Evolutionary conservation across 805 yeast species (phyloP), one percentile per base, ranked within the genome.

Genomic region (Lipomyces chichibuensis): DNA sequence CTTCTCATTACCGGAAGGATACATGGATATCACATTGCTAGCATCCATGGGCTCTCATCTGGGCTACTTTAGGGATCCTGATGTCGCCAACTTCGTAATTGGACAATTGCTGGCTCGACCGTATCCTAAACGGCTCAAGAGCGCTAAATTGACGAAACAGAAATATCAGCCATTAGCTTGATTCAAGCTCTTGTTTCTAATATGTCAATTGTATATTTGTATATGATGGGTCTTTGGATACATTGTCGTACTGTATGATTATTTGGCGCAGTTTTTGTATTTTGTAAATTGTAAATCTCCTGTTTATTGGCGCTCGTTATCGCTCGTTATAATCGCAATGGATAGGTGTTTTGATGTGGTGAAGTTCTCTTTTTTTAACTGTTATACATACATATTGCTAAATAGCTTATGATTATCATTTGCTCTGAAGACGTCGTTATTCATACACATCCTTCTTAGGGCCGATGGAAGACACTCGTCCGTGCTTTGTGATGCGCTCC

Each of bases 11-110:
- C 91, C 91, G 2, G 89, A 88, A 75, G 91, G 94, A 9, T 82
- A 88, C 27, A 84, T 92, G 73, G 97, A 92, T 73, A 84, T 92
- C 25, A 90, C 96, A 35, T 77, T 92, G 46, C 82, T 94, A 11
- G 85, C 92, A 2, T 95, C 97, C 0, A 81, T 94, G 11, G 85
- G 92, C 2, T 95, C 97, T 0, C 99, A 94, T 77, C 87, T 91
- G 14, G 87, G 91, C 58, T 94, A 94, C 76, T 88, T 94, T 75
- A 97, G 92, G 75, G 96, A 92, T 72, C 83, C 86, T 60, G 92
- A 92, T 73, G 87, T 94, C 49, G 92, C 96, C 0, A 89, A 88
- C 0, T 93, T 94, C 72, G 77, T 94, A 4, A 77, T 93, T 75
- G 82, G 81, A 58, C 92, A 92, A 74, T 75, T 89, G 8, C 69